Percentiles rank a stretch among this genome's conserved stretches.
These are phyloP conservation scores for Brachypodium distachyon DNA, from an alignment of 202 grass and related monocot species.

Conservation along the genomic window DNA sequence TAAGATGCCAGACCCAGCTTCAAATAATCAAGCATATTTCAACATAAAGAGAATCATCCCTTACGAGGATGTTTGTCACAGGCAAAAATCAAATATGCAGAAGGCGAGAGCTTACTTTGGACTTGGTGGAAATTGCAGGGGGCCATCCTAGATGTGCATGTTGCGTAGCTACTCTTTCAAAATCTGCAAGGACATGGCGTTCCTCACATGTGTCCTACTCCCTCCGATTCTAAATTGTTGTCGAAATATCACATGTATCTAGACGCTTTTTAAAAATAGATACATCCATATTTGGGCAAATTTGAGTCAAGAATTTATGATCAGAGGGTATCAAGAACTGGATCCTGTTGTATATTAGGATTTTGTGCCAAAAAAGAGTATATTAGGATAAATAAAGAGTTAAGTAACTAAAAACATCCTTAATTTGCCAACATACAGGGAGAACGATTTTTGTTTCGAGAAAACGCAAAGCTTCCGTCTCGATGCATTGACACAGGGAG, in stretches of 20 bases:
- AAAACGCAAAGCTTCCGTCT: too few relatives aligned
- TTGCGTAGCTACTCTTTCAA: neutral
- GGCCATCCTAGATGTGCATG: neutral
- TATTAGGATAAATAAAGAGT: neutral
- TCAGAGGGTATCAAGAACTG: slow-evolving; percentile 26
- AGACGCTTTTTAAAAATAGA: too few relatives aligned
- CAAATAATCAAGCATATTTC: neutral
- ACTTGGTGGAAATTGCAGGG: neutral
- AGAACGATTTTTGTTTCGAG: too few relatives aligned
- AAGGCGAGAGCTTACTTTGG: neutral
- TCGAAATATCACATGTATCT: too few relatives aligned
- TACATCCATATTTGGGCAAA: too few relatives aligned
- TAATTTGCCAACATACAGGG: too few relatives aligned
- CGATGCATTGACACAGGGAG: too few relatives aligned
- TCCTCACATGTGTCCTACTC: slow-evolving; percentile 19
- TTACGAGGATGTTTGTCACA: neutral
- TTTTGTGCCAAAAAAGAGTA: too few relatives aligned
- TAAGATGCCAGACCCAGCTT: neutral
- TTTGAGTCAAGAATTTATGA: too few relatives aligned
- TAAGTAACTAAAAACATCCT: neutral
- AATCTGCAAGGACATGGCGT: neutral
- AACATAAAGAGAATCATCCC: neutral
- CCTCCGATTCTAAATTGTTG: too few relatives aligned
- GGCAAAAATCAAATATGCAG: neutral
- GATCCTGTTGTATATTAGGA: slow-evolving; percentile 10